phyloP scores from a whole-genome alignment of 2,329 filamentous ascomycete genomes.

The Pleomassaria siparia region DNA sequence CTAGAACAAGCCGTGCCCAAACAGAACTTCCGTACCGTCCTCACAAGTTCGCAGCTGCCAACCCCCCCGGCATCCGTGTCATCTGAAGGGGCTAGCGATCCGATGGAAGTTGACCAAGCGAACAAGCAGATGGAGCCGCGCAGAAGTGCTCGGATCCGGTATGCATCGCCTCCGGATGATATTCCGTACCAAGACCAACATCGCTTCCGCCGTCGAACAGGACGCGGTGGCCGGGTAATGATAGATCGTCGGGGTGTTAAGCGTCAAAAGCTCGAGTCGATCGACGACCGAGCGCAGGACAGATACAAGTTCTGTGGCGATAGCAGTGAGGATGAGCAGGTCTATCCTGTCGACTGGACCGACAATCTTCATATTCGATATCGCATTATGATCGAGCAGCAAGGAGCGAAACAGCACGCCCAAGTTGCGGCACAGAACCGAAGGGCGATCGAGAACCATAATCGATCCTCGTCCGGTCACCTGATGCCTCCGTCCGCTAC shows the following conservation, averaged over 20 bases:
- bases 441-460: conserved; percentile 38
- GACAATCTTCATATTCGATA: conserved; percentile 60
- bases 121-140: conserved; percentile 28
- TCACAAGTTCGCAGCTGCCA: conserved; percentile 44
- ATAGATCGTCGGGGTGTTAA: conserved; percentile 79
- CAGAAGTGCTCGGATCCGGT: conserved; percentile 38
- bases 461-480: conserved; percentile 39
- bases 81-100: conserved; percentile 43
- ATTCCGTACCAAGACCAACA: conserved; percentile 50
- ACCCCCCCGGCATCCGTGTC: conserved; percentile 52
- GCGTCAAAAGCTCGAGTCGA: conserved; percentile 42
- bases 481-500: conserved; percentile 33
- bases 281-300: conserved; percentile 39
- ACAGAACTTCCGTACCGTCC: conserved; percentile 43
- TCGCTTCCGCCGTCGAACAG: conserved; percentile 80
- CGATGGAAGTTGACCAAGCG: conserved; percentile 41
- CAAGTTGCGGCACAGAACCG: conserved; percentile 28
- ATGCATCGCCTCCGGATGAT: conserved; percentile 42
- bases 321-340: conserved; percentile 73
- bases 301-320: conserved; percentile 84
- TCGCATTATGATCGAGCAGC: conserved; percentile 53
- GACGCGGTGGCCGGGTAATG: conserved; percentile 80
- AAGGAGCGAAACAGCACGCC: conserved; percentile 42
- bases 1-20: conserved; percentile 53
- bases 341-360: conserved; percentile 74